These are phyloP conservation scores for Penstemon davidsonii DNA, from an alignment of 257 asterid genomes.

Conservation along the genomic window DNA sequence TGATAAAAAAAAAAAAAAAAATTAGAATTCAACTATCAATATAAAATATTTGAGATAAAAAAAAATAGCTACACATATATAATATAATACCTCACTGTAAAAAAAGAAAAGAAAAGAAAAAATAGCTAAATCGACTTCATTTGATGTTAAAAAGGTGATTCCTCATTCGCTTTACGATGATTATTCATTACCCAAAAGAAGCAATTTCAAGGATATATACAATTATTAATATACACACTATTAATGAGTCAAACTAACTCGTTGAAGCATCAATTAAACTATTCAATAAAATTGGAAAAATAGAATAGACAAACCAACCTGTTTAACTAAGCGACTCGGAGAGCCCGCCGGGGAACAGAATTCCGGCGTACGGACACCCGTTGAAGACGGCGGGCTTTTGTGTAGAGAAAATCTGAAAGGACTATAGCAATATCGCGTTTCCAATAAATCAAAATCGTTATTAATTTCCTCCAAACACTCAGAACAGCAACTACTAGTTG, in stretches of 20 bases:
- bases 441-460: constrained; percentile 28
- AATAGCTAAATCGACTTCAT: too few relatives aligned
- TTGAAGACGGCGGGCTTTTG: constrained; percentile 41
- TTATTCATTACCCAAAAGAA: constrained; percentile 27
- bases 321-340: constrained; percentile 48
- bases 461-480: constrained; percentile 30
- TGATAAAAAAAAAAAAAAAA: not conserved
- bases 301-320: constrained; percentile 44
- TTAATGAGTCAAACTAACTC: constrained; percentile 20
- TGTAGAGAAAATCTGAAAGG: constrained; percentile 58
- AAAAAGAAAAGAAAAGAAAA: too few relatives aligned
- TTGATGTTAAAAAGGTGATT: too few relatives aligned
- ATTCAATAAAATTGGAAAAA: not conserved
- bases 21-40: too few relatives aligned
- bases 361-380: constrained; percentile 60
- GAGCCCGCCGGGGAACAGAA: constrained; percentile 70
- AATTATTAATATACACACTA: not conserved
- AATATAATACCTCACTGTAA: too few relatives aligned
- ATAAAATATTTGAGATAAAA: too few relatives aligned
- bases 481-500: constrained; percentile 38
- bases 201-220: not conserved
- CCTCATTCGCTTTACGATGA: constrained; percentile 9
- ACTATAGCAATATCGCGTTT: constrained; percentile 40
- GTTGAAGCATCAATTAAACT: not conserved
- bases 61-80: too few relatives aligned